Base-by-base conservation (phyloP, 495 filamentous ascomycete genomes). In the Xylaria sp. region DNA sequence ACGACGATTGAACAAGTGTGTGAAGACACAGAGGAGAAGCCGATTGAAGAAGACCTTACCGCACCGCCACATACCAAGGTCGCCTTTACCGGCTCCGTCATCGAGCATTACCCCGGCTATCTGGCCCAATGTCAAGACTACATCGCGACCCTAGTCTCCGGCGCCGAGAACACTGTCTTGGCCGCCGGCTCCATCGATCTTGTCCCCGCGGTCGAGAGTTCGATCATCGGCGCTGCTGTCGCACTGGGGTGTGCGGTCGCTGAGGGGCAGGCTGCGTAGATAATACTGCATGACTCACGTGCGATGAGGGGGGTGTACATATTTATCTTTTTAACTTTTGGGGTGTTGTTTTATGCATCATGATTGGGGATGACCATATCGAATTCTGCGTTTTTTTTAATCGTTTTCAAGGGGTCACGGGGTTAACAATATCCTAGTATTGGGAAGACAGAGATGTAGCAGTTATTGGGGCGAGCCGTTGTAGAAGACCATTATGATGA, bases 31-130 rank as follows among this genome's bases (percentile, higher is more conserved):
- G 71, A 73, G 14, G 71, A 68, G 52, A 73, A 73, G 46, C 67
- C 75, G 11, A 17, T 50, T 31, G 75, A 74, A 21, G 76, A 74
- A 26, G 66, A 76, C 21, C 68, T 73, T 52, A 64, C 79, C 6
- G 73, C 74, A 24, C 71, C 73, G 6, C 50, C 70, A 50, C 76
- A 68, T 31, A 83, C 82, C 3, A 83, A 86, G 15, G 86, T 91
- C 14, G 88, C 86, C 11, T 91, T 87, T 76, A 90, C 89, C 74
- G 90, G 90, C 57, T 85, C 84, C 33, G 90, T 92, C 41, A 84
- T 92, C 41, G 87, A 90, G 78, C 85, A 88, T 73, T 92, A 91
- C 75, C 90, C 90, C 0, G 77, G 75, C 24, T 92, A 91, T 74
- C 75, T 80, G 21, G 67, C 55, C 35, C 78, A 71, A 6, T 84